phyloP scores from a whole-genome alignment of 108 stramenopile species.

The Hondaea fermentalgiana region DNA sequence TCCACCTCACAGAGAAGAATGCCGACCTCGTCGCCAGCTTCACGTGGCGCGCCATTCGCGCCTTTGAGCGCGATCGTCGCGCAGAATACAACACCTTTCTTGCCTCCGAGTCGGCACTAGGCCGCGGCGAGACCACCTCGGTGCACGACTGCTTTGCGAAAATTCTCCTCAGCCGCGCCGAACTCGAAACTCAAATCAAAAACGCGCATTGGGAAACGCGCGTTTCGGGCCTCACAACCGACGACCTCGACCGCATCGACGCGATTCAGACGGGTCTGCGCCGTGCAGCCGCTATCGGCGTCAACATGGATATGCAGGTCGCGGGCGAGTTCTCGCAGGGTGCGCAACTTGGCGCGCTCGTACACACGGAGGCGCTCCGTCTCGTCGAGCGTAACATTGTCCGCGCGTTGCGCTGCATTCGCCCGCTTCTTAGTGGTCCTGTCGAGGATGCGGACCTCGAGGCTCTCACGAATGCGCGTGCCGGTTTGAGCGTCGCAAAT shows the following conservation, averaged over 20 bases:
- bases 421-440: neutral
- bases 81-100: neutral
- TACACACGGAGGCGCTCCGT: neutral
- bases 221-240: neutral
- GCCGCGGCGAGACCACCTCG: conserved; percentile 1
- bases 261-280: neutral
- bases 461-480: neutral
- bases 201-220: neutral
- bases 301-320: conserved; percentile 7
- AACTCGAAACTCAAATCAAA: neutral
- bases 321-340: neutral
- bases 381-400: neutral
- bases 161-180: neutral
- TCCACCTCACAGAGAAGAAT: neutral
- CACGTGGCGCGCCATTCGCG: conserved; percentile 5
- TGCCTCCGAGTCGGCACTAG: neutral
- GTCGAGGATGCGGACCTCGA: neutral
- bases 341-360: neutral
- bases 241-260: neutral
- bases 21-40: neutral
- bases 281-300: neutral
- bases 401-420: neutral
- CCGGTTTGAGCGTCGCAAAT: neutral
- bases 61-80: neutral
- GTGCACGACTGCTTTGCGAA: neutral